These are phyloP conservation scores for Paracamarosporium sp. DNA, from an alignment of 2,329 filamentous ascomycete species.

Conservation along the genomic window DNA sequence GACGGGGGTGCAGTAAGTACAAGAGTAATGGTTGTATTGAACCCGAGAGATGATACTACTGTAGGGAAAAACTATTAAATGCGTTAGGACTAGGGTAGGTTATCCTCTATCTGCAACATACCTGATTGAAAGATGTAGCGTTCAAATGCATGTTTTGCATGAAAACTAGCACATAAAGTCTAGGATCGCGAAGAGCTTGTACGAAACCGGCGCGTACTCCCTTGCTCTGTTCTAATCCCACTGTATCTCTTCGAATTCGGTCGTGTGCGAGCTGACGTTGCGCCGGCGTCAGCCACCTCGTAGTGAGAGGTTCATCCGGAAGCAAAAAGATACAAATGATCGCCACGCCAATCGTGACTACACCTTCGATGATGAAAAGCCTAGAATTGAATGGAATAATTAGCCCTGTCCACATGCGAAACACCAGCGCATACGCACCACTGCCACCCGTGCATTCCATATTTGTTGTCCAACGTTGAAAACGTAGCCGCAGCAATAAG, in stretches of 20 bases:
- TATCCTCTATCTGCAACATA: neutral
- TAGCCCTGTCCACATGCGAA: neutral
- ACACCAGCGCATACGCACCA: constrained; percentile 4
- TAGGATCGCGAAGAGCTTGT: constrained; percentile 57
- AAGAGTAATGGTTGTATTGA: constrained; percentile 58
- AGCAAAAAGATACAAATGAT: constrained; percentile 47
- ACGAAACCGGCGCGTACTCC: constrained; percentile 57
- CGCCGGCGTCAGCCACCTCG: constrained; percentile 52
- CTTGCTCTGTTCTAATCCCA: constrained; percentile 52
- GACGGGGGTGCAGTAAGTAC: constrained; percentile 52
- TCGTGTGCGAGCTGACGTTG: constrained; percentile 49
- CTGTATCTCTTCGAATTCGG: constrained; percentile 53
- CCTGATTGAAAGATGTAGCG: constrained; percentile 56
- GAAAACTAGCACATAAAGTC: constrained; percentile 61
- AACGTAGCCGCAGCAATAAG: constrained; percentile 38
- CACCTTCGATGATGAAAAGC: constrained; percentile 33
- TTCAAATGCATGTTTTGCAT: constrained; percentile 65
- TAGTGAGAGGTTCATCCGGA: constrained; percentile 45
- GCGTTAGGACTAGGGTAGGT: constrained; percentile 13
- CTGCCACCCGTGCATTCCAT: constrained; percentile 25
- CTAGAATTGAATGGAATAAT: neutral
- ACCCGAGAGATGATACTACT: constrained; percentile 59
- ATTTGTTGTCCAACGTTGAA: constrained; percentile 21
- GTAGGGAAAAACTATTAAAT: constrained; percentile 53
- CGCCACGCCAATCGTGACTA: constrained; percentile 35